Percentiles rank a stretch among this genome's conserved stretches.
phyloP scores from a whole-genome alignment of 73 alveolate species.

The Paramecium octaurelia region DNA sequence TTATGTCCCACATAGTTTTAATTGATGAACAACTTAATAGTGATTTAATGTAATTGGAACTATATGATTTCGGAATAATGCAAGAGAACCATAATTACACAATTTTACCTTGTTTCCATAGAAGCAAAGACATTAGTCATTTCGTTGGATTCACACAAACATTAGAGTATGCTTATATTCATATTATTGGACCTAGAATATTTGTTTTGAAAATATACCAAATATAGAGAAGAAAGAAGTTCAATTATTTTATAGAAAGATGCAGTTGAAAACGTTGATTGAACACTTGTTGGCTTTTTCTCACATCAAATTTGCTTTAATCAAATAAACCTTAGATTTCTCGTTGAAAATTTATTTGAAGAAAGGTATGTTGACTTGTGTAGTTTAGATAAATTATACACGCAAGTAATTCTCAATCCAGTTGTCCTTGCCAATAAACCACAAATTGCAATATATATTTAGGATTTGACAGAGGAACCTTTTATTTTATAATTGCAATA shows the following conservation, averaged over 20 bases:
- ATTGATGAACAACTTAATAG: background rate
- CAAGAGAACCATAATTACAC: background rate
- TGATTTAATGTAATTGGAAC: background rate
- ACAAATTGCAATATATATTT: background rate
- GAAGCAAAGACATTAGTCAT: background rate
- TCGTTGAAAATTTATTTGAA: conserved; percentile 13
- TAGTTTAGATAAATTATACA: background rate
- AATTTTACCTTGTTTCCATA: background rate
- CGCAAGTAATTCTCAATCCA: background rate
- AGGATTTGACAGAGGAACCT: background rate
- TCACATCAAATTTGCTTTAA: background rate
- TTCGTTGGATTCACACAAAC: background rate
- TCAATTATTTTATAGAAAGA: background rate
- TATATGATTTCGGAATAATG: background rate
- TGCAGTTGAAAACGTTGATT: background rate
- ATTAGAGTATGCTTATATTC: background rate
- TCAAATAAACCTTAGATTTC: background rate
- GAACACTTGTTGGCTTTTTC: background rate
- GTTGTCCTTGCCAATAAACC: background rate
- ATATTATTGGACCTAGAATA: background rate
- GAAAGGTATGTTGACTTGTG: background rate
- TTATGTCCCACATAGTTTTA: background rate
- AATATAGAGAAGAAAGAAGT: background rate
- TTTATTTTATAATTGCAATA: background rate
- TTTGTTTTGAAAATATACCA: background rate